phyloP scores from a whole-genome alignment of 495 filamentous ascomycete genomes.

The Penicillium parvum region DNA sequence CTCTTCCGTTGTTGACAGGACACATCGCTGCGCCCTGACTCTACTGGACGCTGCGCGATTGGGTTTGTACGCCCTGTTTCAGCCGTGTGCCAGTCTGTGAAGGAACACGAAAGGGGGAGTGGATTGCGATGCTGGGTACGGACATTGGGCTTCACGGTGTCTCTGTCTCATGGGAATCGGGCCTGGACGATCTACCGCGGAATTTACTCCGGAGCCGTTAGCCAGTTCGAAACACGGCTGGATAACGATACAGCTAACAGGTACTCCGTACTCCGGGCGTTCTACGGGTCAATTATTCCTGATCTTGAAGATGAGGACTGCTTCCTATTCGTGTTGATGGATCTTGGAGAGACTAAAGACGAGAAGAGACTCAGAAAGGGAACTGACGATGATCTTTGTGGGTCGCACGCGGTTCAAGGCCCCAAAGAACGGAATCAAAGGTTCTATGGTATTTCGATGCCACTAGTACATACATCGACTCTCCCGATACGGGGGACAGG shows the following conservation, averaged over 20 bases:
- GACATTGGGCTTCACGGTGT: not conserved
- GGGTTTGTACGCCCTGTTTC: conserved; percentile 9
- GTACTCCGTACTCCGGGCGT: too few species aligned
- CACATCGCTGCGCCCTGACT: conserved; percentile 2
- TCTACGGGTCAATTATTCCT: too few species aligned
- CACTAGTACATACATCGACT: too few species aligned
- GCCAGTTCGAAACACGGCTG: conserved; percentile 18
- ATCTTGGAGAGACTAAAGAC: too few species aligned
- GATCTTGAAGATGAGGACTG: not conserved
- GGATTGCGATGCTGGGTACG: not conserved
- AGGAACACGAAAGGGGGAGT: not conserved
- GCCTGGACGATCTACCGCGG: conserved; percentile 20
- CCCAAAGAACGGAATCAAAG: not conserved
- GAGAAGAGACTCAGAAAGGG: conserved; percentile 1
- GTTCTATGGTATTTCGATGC: conserved; percentile 9
- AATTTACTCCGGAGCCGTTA: conserved; percentile 13
- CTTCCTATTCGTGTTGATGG: not conserved
- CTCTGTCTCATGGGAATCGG: conserved; percentile 10
- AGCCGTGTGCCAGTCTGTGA: conserved; percentile 1
- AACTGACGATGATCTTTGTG: conserved; percentile 11
- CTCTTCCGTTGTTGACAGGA: not conserved
- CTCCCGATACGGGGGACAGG: not conserved
- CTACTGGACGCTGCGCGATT: conserved; percentile 1
- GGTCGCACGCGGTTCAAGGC: conserved; percentile 6
- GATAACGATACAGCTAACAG: too few species aligned